Conservation (phyloP, 2,329 filamentous ascomycete genomes). For the Fusarium piperis region DNA sequence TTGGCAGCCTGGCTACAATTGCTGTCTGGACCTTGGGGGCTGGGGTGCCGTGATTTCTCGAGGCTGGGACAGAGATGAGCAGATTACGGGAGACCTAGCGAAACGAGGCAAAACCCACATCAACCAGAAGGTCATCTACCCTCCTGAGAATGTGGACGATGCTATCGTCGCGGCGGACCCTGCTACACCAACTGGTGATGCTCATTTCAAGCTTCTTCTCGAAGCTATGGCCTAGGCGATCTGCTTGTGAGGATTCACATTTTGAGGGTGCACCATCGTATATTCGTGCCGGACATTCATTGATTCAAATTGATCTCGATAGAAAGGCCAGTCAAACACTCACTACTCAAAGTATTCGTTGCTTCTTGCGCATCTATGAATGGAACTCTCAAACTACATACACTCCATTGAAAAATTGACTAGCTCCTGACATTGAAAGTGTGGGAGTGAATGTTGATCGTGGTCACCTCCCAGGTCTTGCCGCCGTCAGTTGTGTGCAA, state of each 20-base stretch:
- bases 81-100: conserved; percentile 39
- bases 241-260: not conserved
- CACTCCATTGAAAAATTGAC: not conserved
- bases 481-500: conserved; percentile 23
- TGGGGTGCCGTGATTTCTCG: conserved; percentile 42
- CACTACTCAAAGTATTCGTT: not conserved
- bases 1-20: conserved; percentile 44
- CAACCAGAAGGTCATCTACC: conserved; percentile 37
- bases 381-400: not conserved
- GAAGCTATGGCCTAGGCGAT: not conserved
- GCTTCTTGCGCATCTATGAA: not conserved
- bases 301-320: not conserved
- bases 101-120: conserved; percentile 48
- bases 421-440: conserved; percentile 16
- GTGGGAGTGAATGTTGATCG: conserved; percentile 25
- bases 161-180: conserved; percentile 1
- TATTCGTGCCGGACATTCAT: not conserved
- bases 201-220: not conserved
- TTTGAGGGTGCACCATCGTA: not conserved
- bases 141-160: not conserved
- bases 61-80: conserved; percentile 47
- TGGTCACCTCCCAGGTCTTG: conserved; percentile 22
- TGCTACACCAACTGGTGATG: not conserved
- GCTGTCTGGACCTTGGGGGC: conserved; percentile 50
- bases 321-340: not conserved